Percentiles rank a stretch among this genome's conserved stretches.
phyloP scores from a whole-genome alignment of 257 asterid genomes.

The Gentiana macrophylla region DNA sequence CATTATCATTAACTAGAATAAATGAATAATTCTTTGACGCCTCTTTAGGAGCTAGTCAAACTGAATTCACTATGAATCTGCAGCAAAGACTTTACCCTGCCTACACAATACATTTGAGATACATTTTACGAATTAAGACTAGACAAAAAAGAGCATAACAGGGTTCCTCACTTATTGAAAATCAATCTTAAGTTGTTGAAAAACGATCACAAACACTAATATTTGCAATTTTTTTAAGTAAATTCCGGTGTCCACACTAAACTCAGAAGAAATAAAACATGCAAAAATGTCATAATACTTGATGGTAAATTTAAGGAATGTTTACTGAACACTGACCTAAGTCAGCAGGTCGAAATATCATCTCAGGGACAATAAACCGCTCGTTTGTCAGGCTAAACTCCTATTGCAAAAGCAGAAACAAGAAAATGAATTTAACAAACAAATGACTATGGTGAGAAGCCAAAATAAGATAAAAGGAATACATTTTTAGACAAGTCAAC shows the following conservation, averaged over 20 bases:
- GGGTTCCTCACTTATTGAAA: no score
- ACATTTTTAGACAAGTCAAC: slow-evolving; percentile 64
- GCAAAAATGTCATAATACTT: not conserved
- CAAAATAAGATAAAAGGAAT: slow-evolving; percentile 5
- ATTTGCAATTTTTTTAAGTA: no score
- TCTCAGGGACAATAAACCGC: slow-evolving; percentile 93
- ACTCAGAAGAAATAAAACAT: not conserved
- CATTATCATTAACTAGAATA: not conserved
- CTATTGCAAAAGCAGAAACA: slow-evolving; percentile 26
- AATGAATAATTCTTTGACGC: not conserved
- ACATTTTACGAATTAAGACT: not conserved
- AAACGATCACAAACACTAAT: not conserved
- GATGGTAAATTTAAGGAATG: not conserved
- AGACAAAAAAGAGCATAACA: not conserved
- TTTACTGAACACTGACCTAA: slow-evolving; percentile 43
- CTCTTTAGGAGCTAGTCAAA: not conserved
- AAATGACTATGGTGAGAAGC: slow-evolving; percentile 1
- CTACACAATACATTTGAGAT: not conserved
- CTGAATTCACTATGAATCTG: not conserved
- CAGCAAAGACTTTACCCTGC: no score
- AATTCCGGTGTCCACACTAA: no score
- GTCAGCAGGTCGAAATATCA: slow-evolving; percentile 94
- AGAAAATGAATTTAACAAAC: slow-evolving; percentile 7
- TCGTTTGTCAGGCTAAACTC: slow-evolving; percentile 89
- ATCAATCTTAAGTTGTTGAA: not conserved